Evolutionary conservation across 495 filamentous ascomycete genomes (phyloP), one percentile per base, ranked within the genome.

Genomic region (Neurospora sp.): DNA sequence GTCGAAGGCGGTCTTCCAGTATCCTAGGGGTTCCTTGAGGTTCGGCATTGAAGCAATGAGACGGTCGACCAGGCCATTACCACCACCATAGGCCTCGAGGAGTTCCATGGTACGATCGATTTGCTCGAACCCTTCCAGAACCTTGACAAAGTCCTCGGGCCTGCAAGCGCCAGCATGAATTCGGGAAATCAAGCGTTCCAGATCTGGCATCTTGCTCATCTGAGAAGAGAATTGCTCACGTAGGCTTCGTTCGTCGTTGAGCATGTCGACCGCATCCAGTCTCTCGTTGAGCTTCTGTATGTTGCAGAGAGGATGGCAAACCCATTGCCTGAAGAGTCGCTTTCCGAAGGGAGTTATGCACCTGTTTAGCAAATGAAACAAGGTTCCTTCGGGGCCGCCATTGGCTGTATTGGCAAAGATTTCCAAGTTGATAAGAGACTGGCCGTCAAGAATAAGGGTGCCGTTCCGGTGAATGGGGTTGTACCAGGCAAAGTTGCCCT

Each of bases 321-420:
- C 92, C 96, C 96, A 99, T 81, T 97, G 94, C 46, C 94, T 91
- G 81, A 98, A 94, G 82, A 96, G 92, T 5, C 96, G 91, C 84
- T 99, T 99, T 70, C 95, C 96, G 76, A 98, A 99, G 0, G 96
- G 95, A 1, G 96, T 98, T 72, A 97, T 91, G 80, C 96, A 99
- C 35, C 93, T 88, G 81, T 99, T 98, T 14, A 99, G 86, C 48
- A 98, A 88, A 16, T 87, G 87, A 83, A 98, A 98, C 4, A 99
- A 83, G 0, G 96, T 98, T 31, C 96, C 96, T 16, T 95, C 89
- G 1, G 85, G 76, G 20, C 92, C 88, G 9, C 95, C 95, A 79
- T 98, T 95, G 76, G 92, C 93, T 1, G 91, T 96, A 82, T 99
- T 99, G 69, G 93, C 88, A 76, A 99, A 98, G 10, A 99, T 90